Evolutionary conservation across 139 green algal genomes (phyloP), one percentile per base, ranked within the genome.

Genomic region (Ettlia oleoabundans): DNA sequence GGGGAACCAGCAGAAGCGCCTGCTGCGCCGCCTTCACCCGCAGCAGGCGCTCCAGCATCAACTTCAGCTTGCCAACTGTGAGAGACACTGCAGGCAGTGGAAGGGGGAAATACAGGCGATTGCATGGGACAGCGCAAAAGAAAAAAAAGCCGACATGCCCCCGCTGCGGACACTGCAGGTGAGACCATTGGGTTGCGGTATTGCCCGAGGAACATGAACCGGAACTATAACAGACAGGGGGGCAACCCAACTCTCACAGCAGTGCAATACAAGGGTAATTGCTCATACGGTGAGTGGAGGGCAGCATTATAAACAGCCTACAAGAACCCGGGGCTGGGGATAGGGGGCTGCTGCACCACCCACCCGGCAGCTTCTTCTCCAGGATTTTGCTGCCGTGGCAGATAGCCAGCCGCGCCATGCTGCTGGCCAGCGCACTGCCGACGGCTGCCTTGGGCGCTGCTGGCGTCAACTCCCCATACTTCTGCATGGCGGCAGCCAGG

Each of bases 51-150:
- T 88, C 75, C 22, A 88, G 38, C 51, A 88, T 47, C 22, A 82
- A 40, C 69, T 88, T 88, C 42, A 88, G 70, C 58, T 65, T 76
- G 19, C 80, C 80, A 24, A 87, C 55, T 6, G 73, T 87, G 4
- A 87, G 72, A 24, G 68, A 62, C 41, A 40, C 41, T 74, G 66
- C 66, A 55, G 2, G 62, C 18, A 6, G n/a, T 28, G 5, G 62
- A 28, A 28, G n/a, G n/a, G 62, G 5, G 62, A 28, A 28, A 9
- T 6, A 10, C 47, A 58, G 47, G 47, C 47, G 15, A 58, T 10
- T 15, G 47, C 47, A 58, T 15, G 15, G 13, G 10, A 10, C 10
- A 24, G 47, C 47, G 15, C 47, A 58, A 58, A 15, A 24, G 15
- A 58, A 58, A n/a, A n/a, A 58, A 58, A 10, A 58, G 47, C 47